These are phyloP conservation scores for Flaveria linearis DNA, from an alignment of 129 eudicot genomes.

Conservation along the genomic window DNA sequence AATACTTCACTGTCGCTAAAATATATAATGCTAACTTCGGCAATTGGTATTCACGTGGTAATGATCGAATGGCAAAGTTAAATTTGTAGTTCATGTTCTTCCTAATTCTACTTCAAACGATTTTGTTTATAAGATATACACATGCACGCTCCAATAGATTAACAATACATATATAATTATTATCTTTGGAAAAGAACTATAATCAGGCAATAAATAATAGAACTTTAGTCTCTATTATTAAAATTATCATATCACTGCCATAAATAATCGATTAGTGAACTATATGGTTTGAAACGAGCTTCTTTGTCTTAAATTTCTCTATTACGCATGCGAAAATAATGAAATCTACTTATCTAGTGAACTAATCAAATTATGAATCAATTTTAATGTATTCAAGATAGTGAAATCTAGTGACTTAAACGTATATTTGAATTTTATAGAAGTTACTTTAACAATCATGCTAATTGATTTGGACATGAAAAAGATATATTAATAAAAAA, in stretches of 20 bases:
- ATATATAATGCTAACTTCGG: background rate
- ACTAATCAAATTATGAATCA: background rate
- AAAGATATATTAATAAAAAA: background rate
- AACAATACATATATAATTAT: background rate
- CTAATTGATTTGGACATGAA: background rate
- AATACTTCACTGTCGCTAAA: background rate
- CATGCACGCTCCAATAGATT: background rate
- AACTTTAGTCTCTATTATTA: background rate
- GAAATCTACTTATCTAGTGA: background rate
- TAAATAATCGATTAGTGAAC: background rate
- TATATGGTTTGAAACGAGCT: background rate
- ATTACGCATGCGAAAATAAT: background rate
- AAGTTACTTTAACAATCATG: background rate
- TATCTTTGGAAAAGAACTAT: background rate
- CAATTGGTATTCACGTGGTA: background rate
- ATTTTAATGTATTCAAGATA: background rate
- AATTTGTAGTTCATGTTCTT: constrained; percentile 21
- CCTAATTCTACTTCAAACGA: constrained; percentile 13
- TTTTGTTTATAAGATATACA: background rate
- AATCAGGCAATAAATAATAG: background rate
- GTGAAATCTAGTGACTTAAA: background rate
- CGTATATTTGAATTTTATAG: background rate
- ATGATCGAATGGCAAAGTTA: background rate
- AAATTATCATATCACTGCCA: background rate
- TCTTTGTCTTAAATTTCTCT: background rate